Evolutionary conservation across 2,329 filamentous ascomycete genomes (phyloP).

Genomic region (Verticillium longisporum): DNA sequence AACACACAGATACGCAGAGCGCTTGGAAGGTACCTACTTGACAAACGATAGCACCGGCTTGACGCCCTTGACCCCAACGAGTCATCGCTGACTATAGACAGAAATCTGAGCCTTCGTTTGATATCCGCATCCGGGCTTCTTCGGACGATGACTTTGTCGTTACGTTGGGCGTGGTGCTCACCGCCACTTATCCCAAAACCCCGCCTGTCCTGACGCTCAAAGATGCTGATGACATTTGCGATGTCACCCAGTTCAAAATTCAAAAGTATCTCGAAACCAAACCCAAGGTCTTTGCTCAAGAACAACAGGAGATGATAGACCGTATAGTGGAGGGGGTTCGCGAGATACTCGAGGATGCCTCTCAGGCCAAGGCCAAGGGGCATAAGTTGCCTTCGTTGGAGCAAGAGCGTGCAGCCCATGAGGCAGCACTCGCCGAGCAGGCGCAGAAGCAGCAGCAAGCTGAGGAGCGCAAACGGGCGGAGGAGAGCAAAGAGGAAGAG

Average conservation of each 20-base stretch:
- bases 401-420: constrained; percentile 79
- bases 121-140: constrained; percentile 68
- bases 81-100: constrained; percentile 20
- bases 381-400: constrained; percentile 80
- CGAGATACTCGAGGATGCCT: constrained; percentile 79
- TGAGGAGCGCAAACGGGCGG: constrained; percentile 43
- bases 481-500: constrained; percentile 62
- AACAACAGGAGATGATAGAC: constrained; percentile 54
- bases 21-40: constrained; percentile 70
- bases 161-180: constrained; percentile 69
- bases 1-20: constrained; percentile 60
- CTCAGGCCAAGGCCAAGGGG: constrained; percentile 66
- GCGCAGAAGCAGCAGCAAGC: constrained; percentile 49
- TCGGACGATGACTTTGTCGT: constrained; percentile 66
- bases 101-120: constrained; percentile 79
- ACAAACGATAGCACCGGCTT: background rate
- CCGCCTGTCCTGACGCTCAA: constrained; percentile 66
- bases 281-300: constrained; percentile 44
- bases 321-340: constrained; percentile 63
- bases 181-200: constrained; percentile 86
- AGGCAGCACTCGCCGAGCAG: constrained; percentile 59
- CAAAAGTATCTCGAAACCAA: constrained; percentile 55
- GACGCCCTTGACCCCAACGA: background rate
- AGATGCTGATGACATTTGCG: constrained; percentile 56
- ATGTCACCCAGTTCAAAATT: constrained; percentile 65